phyloP scores from a whole-genome alignment of 257 asterid genomes.

The Primulina huaijiensis region DNA sequence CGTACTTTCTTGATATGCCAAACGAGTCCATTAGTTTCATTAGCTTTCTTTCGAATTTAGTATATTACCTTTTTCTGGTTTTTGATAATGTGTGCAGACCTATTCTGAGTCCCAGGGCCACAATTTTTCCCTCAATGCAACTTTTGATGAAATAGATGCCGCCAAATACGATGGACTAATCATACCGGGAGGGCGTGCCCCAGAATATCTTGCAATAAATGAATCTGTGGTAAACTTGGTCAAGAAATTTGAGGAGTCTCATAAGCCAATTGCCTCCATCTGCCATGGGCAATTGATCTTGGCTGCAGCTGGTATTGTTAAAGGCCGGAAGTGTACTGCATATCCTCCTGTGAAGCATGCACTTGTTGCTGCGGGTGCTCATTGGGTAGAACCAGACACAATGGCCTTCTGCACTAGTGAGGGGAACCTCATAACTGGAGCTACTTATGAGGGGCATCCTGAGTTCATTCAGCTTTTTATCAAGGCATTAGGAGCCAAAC shows the following conservation, averaged over 20 bases:
- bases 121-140: constrained; percentile 81
- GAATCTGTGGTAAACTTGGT: constrained; percentile 63
- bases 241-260: constrained; percentile 41
- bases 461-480: constrained; percentile 77
- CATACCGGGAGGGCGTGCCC: constrained; percentile 97
- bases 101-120: constrained; percentile 87
- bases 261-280: constrained; percentile 72
- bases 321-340: constrained; percentile 81
- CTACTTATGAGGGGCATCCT: constrained; percentile 80
- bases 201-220: constrained; percentile 82
- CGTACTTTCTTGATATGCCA: background rate
- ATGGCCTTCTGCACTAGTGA: constrained; percentile 69
- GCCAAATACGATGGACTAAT: constrained; percentile 75
- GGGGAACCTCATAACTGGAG: constrained; percentile 78
- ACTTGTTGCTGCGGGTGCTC: constrained; percentile 84
- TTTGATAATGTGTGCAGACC: constrained; percentile 52
- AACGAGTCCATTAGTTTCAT: background rate
- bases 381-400: constrained; percentile 85
- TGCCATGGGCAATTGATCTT: constrained; percentile 92
- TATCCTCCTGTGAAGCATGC: constrained; percentile 70
- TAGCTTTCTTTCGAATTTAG: background rate
- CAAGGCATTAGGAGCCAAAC: constrained; percentile 80
- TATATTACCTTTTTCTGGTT: background rate
- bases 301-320: constrained; percentile 72
- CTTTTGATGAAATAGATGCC: constrained; percentile 63